These are phyloP conservation scores for Aquilaria sinensis DNA, from an alignment of 345 rosid genomes.

Conservation along the genomic window DNA sequence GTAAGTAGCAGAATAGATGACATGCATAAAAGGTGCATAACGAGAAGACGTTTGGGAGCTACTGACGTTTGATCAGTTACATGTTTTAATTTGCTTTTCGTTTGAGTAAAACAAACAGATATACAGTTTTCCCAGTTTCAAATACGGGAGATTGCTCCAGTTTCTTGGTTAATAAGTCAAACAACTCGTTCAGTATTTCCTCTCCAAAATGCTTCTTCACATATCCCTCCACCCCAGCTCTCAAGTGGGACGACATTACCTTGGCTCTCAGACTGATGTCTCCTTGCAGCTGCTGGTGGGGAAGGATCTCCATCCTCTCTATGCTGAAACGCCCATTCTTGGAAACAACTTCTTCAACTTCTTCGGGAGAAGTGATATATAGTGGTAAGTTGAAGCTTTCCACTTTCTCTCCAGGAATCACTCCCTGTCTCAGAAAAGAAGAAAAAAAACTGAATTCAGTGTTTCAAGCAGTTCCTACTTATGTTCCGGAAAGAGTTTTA, in stretches of 20 bases:
- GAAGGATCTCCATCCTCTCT: neutral
- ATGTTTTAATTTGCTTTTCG: neutral
- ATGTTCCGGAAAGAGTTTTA: neutral
- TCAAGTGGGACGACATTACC: neutral
- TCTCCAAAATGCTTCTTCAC: constrained; percentile 1
- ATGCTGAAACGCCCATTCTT: neutral
- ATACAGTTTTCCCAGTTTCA: neutral
- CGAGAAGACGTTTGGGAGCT: too few species aligned
- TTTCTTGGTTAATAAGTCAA: neutral
- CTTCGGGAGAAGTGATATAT: neutral
- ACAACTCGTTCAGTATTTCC: neutral
- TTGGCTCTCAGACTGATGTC: neutral
- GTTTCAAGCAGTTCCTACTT: neutral
- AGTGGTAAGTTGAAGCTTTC: neutral
- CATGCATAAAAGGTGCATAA: too few species aligned
- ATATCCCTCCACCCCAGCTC: neutral
- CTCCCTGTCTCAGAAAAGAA: neutral
- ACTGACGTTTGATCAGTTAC: neutral
- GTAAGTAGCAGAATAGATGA: neutral
- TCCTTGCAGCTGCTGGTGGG: neutral
- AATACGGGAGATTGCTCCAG: neutral
- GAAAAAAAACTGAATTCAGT: neutral
- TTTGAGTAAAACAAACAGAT: neutral
- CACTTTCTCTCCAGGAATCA: neutral
- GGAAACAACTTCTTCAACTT: neutral